Percentiles rank a stretch among this genome's conserved stretches.
Evolutionary conservation across 164 flowering plant genomes (phyloP).

Genomic region (Nymphaea thermarum): DNA sequence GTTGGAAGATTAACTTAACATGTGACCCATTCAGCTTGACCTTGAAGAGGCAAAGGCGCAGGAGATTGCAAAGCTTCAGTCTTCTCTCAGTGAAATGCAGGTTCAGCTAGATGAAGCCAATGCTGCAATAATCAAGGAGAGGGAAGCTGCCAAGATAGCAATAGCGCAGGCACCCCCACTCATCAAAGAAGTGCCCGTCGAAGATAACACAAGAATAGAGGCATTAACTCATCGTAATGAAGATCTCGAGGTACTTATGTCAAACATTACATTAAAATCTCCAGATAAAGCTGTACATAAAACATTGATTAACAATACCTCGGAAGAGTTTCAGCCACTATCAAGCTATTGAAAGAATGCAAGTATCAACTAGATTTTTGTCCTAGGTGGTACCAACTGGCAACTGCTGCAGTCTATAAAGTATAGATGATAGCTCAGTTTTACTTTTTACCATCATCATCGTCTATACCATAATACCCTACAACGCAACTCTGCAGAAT

Average conservation of each 20-base stretch:
- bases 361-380: too few species aligned
- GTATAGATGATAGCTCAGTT: background rate
- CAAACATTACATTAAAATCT: too few species aligned
- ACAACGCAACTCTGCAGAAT: slow-evolving; percentile 16
- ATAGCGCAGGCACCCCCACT: slow-evolving; percentile 75
- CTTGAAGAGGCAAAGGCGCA: slow-evolving; percentile 73
- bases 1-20: background rate
- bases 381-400: too few species aligned
- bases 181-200: slow-evolving; percentile 64
- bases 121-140: slow-evolving; percentile 43
- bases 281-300: too few species aligned
- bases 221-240: slow-evolving; percentile 34
- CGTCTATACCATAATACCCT: too few species aligned
- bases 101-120: slow-evolving; percentile 53
- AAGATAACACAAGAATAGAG: slow-evolving; percentile 55
- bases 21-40: slow-evolving; percentile 32
- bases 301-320: background rate
- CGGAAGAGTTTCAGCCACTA: background rate
- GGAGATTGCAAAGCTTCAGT: slow-evolving; percentile 59
- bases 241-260: slow-evolving; percentile 41
- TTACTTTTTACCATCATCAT: background rate
- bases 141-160: slow-evolving; percentile 68
- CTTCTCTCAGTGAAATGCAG: slow-evolving; percentile 51
- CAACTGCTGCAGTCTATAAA: too few species aligned
- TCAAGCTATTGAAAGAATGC: background rate